Base-by-base conservation (phyloP, 177 flowering plant genomes). In the Vitis hybrid region DNA sequence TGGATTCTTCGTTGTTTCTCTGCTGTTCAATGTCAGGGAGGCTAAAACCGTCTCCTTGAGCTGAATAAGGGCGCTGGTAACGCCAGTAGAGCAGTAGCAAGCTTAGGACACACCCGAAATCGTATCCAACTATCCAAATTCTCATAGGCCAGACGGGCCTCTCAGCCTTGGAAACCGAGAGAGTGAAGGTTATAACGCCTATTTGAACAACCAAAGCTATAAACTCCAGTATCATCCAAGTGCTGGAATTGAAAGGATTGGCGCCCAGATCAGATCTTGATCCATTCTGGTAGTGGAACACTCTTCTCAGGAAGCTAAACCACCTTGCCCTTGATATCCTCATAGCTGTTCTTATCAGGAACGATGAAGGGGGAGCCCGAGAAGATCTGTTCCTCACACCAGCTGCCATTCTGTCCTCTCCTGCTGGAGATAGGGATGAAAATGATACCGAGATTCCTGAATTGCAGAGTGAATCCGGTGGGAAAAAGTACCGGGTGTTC, bases 71-170 rank as follows among this genome's bases (percentile, higher is more conserved):
- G 56, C 76, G 79, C 56, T 75, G 73, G 74, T 90, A 89, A 8
- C 98, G 94, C 79, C 92, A 88, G 69, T 73, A 89, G 17, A 93
- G 85, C 11, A 88, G 71, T 52, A 91, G 77, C 73, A 93, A 67
- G 70, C 88, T 87, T 33, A 92, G 81, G 22, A 86, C 59, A 74
- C 97, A 87, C 0, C 91, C 99, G 15, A 90, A 53, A 73, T 84
- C 88, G 78, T 95, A 95, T 14, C 95, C 97, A 31, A 82, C 74
- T 67, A 92, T 81, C 99, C 99, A 95, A 17, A 86, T 71, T 65
- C 96, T 84, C 87, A 95, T 80, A 59, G 97, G 98, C 99, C 97
- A 92, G 74, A 87, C 84, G 22, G 99, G 98, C 31, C 65, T 87
- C 81, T 95, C 98, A 17, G 56, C 76, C 73, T 84, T 83, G 2